Conservation (phyloP, 2,329 filamentous ascomycete genomes). For the Bretziella fagacearum region DNA sequence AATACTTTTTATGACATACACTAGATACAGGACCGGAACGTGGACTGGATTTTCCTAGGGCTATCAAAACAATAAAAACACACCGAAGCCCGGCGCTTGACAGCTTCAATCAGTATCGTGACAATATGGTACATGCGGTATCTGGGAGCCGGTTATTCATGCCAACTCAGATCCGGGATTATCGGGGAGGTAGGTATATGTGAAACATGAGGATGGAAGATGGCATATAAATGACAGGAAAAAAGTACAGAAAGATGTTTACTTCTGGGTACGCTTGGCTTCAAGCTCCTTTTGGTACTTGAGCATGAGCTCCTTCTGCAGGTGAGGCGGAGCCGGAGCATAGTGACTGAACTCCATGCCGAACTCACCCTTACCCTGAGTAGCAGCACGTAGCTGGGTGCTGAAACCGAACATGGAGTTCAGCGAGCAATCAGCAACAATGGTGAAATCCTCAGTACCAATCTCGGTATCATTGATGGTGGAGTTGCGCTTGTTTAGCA, state of each 20-base stretch:
- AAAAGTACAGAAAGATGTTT: neutral
- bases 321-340: slow-evolving; percentile 63
- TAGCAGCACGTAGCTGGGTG: slow-evolving; percentile 75
- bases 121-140: slow-evolving; percentile 14
- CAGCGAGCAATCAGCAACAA: slow-evolving; percentile 79
- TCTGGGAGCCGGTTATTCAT: neutral
- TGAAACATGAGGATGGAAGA: neutral
- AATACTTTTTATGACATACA: neutral
- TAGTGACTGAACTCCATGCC: slow-evolving; percentile 99
- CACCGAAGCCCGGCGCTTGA: neutral
- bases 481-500: slow-evolving; percentile 93
- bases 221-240: neutral
- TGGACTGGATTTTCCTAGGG: neutral
- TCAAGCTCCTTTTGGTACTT: slow-evolving; percentile 43
- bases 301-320: slow-evolving; percentile 55
- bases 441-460: slow-evolving; percentile 81
- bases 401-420: slow-evolving; percentile 98
- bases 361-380: slow-evolving; percentile 97
- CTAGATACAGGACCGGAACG: neutral
- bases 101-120: slow-evolving; percentile 10
- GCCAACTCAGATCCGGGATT: neutral
- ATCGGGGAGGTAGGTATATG: too few relatives aligned
- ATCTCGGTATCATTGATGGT: slow-evolving; percentile 93
- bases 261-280: slow-evolving; percentile 29
- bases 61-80: slow-evolving; percentile 1